Conservation (phyloP, 257 asterid genomes). For the Nicotiana paniculata region DNA sequence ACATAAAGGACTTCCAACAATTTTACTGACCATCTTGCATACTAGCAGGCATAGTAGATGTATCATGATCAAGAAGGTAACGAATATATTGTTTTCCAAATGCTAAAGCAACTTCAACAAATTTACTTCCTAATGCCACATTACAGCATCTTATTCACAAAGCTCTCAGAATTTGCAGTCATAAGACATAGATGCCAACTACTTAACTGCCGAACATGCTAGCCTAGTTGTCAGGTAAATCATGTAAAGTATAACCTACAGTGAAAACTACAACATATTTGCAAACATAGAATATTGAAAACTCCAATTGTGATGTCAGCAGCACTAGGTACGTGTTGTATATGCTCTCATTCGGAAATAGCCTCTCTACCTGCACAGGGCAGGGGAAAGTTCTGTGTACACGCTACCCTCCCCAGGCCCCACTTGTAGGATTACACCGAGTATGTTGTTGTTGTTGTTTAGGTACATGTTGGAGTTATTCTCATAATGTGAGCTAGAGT, state of each 20-base stretch:
- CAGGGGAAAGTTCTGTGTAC: too few species aligned
- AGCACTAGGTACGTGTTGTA: not conserved
- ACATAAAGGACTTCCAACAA: not conserved
- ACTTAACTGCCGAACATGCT: not conserved
- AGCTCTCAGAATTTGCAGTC: not conserved
- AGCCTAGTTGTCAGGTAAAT: not conserved
- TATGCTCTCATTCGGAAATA: too few species aligned
- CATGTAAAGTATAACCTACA: not conserved
- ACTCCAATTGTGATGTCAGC: not conserved
- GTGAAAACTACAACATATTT: not conserved
- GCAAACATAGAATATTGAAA: not conserved
- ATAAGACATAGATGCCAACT: not conserved
- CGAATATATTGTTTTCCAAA: not conserved
- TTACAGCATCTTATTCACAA: not conserved
- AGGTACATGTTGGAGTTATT: not conserved
- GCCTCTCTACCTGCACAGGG: too few species aligned
- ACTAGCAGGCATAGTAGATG: not conserved
- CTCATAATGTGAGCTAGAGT: not conserved
- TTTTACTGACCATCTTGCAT: not conserved
- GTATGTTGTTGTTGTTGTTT: too few species aligned
- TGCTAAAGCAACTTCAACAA: not conserved
- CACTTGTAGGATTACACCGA: too few species aligned
- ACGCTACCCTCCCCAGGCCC: too few species aligned
- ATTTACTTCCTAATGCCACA: not conserved
- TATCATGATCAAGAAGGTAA: not conserved